A percentile compares a stretch with the other conserved stretches of the same genome.
Evolutionary conservation across 176 grass and related monocot genomes (phyloP).

Genomic region (Oryza meyeriana): DNA sequence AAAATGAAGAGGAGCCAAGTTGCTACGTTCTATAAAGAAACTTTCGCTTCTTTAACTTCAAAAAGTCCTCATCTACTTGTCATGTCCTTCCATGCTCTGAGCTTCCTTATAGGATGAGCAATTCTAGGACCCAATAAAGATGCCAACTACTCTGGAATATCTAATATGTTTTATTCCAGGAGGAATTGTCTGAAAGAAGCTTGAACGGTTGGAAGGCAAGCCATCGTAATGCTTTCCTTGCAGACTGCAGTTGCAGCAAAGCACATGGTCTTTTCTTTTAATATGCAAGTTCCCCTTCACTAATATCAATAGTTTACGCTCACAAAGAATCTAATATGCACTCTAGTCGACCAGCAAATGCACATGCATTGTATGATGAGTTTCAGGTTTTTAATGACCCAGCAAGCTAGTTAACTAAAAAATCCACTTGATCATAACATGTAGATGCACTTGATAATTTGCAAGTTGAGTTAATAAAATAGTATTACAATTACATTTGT

Average conservation of each 20-base stretch:
- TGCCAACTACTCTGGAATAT: constrained; percentile 37
- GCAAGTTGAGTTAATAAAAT: constrained; percentile 7
- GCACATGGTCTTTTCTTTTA: constrained; percentile 47
- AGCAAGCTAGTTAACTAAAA: background rate
- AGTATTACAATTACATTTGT: background rate
- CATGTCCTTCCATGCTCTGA: constrained; percentile 43
- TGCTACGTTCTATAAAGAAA: constrained; percentile 50
- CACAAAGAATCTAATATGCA: constrained; percentile 30
- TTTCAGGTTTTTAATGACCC: background rate
- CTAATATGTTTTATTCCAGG: constrained; percentile 37
- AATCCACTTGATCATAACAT: constrained; percentile 2
- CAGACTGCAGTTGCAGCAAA: constrained; percentile 47
- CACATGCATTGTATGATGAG: constrained; percentile 21
- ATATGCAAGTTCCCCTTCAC: constrained; percentile 28
- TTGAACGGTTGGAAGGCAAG: constrained; percentile 34
- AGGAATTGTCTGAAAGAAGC: constrained; percentile 48
- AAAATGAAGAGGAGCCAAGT: constrained; percentile 37
- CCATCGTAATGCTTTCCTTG: constrained; percentile 38
- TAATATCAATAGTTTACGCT: constrained; percentile 38
- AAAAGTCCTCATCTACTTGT: constrained; percentile 50
- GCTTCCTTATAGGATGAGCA: constrained; percentile 53
- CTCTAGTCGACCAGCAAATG: background rate
- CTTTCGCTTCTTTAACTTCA: constrained; percentile 56
- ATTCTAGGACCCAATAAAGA: constrained; percentile 47
- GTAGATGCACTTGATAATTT: background rate